phyloP scores from a whole-genome alignment of 352 stramenopile genomes.

The Globisporangium nagaii region DNA sequence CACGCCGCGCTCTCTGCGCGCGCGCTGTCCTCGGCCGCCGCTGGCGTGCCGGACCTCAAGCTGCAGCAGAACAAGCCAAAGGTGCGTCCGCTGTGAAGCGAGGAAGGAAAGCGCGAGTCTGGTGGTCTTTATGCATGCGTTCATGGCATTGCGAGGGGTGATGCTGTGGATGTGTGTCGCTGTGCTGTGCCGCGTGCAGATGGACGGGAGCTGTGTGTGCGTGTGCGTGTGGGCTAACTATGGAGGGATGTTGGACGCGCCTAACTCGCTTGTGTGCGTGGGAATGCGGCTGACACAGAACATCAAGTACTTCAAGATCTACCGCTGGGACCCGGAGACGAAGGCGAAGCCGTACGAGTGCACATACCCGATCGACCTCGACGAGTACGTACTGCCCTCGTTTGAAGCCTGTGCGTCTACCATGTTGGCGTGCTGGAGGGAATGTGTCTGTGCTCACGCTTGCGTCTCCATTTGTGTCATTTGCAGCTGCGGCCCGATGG shows the following conservation, averaged over 20 bases:
- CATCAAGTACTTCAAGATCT: slow-evolving; percentile 99
- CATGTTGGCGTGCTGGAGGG: too few relatives aligned
- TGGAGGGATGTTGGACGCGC: background rate
- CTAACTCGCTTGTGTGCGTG: slow-evolving; percentile 2
- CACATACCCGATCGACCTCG: slow-evolving; percentile 97
- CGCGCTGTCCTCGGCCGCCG: slow-evolving; percentile 44
- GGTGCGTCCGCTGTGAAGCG: slow-evolving; percentile 26
- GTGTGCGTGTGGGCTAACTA: background rate
- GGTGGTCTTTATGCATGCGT: background rate
- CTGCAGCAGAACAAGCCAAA: slow-evolving; percentile 66
- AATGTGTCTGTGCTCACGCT: too few relatives aligned
- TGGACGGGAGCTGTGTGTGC: background rate
- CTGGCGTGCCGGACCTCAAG: slow-evolving; percentile 63
- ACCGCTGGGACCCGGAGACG: slow-evolving; percentile 97
- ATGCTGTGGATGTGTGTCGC: background rate
- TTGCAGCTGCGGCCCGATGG: slow-evolving; percentile 94
- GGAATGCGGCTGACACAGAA: slow-evolving; percentile 56
- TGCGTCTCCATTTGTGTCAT: background rate
- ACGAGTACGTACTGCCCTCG: slow-evolving; percentile 79
- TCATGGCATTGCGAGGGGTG: too few relatives aligned
- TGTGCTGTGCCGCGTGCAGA: too few relatives aligned
- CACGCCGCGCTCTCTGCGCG: slow-evolving; percentile 36
- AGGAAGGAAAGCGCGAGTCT: background rate
- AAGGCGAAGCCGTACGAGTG: slow-evolving; percentile 92
- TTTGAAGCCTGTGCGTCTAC: background rate